Evolutionary conservation across 164 flowering plant genomes (phyloP), one percentile per base, ranked within the genome.

Genomic region (Vitis labrusca): DNA sequence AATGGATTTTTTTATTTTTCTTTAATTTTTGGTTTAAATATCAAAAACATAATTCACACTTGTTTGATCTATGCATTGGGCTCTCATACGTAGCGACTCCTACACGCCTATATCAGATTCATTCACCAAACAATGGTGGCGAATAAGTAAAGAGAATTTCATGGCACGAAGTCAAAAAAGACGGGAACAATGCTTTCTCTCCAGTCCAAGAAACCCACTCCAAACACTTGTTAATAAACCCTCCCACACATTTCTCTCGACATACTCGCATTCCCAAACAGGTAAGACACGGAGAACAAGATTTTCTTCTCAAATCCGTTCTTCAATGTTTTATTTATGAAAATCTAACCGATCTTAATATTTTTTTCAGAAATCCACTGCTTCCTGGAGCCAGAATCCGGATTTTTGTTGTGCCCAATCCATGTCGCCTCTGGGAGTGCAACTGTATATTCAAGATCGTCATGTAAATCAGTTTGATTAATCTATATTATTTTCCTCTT

Each of bases 401-500:
- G 29, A 47, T 70, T 14, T 14, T 37, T 19, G n/a, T 54, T n/a
- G 10, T 9, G 32, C 14, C 29, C 12, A 6, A 19, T 29, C 2
- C 23, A 72, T 79, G 79, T 50, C 78, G 6, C 51, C 44, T 74
- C 63, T 15, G 16, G 78, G 71, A 14, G 81, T 83, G 9, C 64
- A 73, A 27, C 51, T 84, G 77, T 71, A 67, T 48, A 60, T 84
- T 72, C 83, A 77, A 70, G 80, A 76, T 57, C 74, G 30, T 47
- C 69, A 84, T 78, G 87, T 84, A 78, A 76, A 66, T 51, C 16
- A 55, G 10, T 47, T 57, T 1, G 10, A 13, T 53, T 27, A 29
- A 14, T 55, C 9, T 5, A 23, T 23, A 23, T 23, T 23, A 23
- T 23, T 23, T 23, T 23, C 27, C 27, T 23, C 27, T 23, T 23